Percentiles rank a stretch among this genome's conserved stretches.
These are phyloP conservation scores for Phascolomyces articulosus DNA, from an alignment of 371 early-diverging fungal genomes.

Conservation along the genomic window DNA sequence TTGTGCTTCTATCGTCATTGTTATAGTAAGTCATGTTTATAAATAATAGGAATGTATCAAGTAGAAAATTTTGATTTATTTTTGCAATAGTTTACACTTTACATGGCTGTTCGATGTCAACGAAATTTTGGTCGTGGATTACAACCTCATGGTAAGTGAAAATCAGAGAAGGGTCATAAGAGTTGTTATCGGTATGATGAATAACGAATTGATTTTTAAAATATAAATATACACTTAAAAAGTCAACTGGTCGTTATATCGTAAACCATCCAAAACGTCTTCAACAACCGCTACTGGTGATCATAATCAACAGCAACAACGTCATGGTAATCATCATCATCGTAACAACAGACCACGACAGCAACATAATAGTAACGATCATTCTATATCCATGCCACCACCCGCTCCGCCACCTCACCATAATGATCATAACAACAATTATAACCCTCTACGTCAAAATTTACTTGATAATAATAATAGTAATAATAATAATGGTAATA, in stretches of 20 bases:
- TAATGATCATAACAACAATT: not conserved
- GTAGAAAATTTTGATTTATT: not conserved
- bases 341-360: too few relatives aligned
- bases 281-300: not conserved
- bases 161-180: too few relatives aligned
- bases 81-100: slow-evolving; percentile 5
- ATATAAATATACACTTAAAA: too few relatives aligned
- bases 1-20: slow-evolving; percentile 14
- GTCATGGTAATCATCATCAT: not conserved
- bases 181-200: too few relatives aligned
- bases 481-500: not conserved
- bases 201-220: too few relatives aligned
- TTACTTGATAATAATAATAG: not conserved
- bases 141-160: slow-evolving; percentile 12
- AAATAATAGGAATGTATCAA: not conserved
- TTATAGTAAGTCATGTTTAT: slow-evolving; percentile 3
- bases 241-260: slow-evolving; percentile 1
- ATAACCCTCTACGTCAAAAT: not conserved
- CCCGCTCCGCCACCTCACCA: not conserved
- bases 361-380: not conserved
- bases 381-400: not conserved
- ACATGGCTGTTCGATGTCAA: slow-evolving; percentile 16
- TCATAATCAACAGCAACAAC: not conserved
- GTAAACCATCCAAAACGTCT: not conserved
- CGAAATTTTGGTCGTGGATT: slow-evolving; percentile 18